Percentiles rank a stretch among this genome's conserved stretches.
Conservation (phyloP, 306 rosid species). For the Medicago truncatula region DNA sequence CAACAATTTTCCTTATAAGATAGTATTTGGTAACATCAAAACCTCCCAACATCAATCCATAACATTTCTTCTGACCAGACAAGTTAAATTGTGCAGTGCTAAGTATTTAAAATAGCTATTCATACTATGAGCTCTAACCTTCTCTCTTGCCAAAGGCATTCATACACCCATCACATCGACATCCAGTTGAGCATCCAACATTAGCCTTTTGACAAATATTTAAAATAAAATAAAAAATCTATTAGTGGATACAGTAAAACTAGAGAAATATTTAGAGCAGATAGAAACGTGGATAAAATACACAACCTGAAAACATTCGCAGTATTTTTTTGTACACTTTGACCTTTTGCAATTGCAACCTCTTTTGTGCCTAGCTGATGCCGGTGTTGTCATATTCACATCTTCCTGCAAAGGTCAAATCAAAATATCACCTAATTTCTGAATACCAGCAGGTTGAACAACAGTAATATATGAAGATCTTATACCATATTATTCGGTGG, state of each 20-base stretch:
- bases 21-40: neutral
- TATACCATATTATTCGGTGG: slow-evolving; percentile 51
- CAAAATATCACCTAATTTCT: slow-evolving; percentile 36
- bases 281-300: slow-evolving; percentile 18
- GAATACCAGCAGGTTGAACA: slow-evolving; percentile 18
- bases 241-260: slow-evolving; percentile 31
- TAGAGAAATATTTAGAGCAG: slow-evolving; percentile 25
- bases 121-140: slow-evolving; percentile 52
- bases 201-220: slow-evolving; percentile 51
- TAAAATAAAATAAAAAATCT: neutral
- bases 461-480: slow-evolving; percentile 10
- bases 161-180: slow-evolving; percentile 74
- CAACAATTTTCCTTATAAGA: neutral
- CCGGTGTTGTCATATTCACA: slow-evolving; percentile 52
- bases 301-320: slow-evolving; percentile 84
- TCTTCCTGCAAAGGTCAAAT: slow-evolving; percentile 53
- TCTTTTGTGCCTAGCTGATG: slow-evolving; percentile 72
- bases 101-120: slow-evolving; percentile 25
- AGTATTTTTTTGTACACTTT: slow-evolving; percentile 75
- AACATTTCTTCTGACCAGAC: slow-evolving; percentile 8
- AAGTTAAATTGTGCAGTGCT: slow-evolving; percentile 16
- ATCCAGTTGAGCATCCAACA: slow-evolving; percentile 77
- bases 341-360: slow-evolving; percentile 87
- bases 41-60: slow-evolving; percentile 6
- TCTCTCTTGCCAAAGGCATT: slow-evolving; percentile 66